Base-by-base conservation (phyloP, 306 rosid species). In the Trifolium fragiferum region DNA sequence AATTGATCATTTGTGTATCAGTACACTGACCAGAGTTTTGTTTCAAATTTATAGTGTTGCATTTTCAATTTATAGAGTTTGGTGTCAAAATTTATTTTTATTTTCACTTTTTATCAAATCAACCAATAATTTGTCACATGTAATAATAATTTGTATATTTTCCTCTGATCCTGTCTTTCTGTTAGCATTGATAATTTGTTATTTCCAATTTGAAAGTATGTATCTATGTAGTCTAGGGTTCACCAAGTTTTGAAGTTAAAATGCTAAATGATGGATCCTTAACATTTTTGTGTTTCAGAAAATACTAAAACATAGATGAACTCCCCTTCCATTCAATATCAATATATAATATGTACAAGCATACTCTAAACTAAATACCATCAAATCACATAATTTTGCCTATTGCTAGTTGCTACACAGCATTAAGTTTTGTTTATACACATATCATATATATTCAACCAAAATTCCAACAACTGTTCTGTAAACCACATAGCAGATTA, bases 261-360 rank as follows among this genome's bases (percentile, higher is more conserved):
- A 21, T 43, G 70, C 2, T 13, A 38, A 41, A 57, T 6, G 58
- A 35, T 33, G 41, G 12, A 37, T 21, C 16, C 44, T 58, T 14
- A 4, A 13, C 23, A 38, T 41, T 30, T 30, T 30, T 30, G 33
- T 8, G 20, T 4, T 9, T 18, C 20, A 32, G 40, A 44, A 57
- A 55, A 73, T 30, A 21, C 43, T 23, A 37, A 35, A 57, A 33
- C 6, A 30, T 19, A 23, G 40, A 43, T 33, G 20, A 78, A 51
- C 8, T 62, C 66, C 11, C 14, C 50, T 32, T 70, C 41, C n/a
- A 60, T 30, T 60, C 41, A 19, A 64, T 64, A 64, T 60, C 41
- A 19, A 64, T 64, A 64, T 64, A 70, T 70, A 32, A 60, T 54
- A 53, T 82, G 62, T 78, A 82, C 86, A 78, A 74, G 33, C 50